These are phyloP conservation scores for Aspergillus ostianus DNA, from an alignment of 495 filamentous ascomycete genomes.

Conservation along the genomic window DNA sequence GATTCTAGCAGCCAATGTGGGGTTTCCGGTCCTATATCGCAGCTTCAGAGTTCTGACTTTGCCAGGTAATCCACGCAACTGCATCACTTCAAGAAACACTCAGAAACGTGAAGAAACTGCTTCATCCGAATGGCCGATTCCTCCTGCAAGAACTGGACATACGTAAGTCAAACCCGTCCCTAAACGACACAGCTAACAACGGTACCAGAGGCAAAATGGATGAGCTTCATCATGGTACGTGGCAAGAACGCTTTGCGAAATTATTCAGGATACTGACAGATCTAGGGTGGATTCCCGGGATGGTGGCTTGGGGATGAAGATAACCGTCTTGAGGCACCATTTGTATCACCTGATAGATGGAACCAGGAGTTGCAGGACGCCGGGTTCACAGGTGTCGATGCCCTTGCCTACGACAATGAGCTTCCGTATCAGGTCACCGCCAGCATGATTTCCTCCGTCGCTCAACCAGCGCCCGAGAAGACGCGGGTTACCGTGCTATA, in stretches of 20 bases:
- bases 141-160: neutral
- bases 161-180: neutral
- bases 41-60: neutral
- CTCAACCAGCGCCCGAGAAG: neutral
- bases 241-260: neutral
- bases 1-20: constrained; percentile 48
- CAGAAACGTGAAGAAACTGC: neutral
- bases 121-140: neutral
- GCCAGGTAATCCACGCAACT: constrained; percentile 3
- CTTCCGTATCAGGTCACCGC: constrained; percentile 2
- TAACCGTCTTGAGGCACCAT: neutral
- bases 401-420: neutral
- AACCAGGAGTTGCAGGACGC: constrained; percentile 1
- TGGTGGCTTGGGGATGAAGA: constrained; percentile 8
- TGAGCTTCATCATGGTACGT: constrained; percentile 1
- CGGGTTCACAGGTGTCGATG: constrained; percentile 2
- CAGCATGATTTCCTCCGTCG: neutral
- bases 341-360: constrained; percentile 3
- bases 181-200: neutral
- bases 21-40: neutral
- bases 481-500: neutral
- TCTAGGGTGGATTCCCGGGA: constrained; percentile 1
- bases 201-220: neutral
- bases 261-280: neutral
- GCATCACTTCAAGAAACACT: neutral